Evolutionary conservation across 495 filamentous ascomycete genomes (phyloP).

Genomic region (Xylaria venustula): DNA sequence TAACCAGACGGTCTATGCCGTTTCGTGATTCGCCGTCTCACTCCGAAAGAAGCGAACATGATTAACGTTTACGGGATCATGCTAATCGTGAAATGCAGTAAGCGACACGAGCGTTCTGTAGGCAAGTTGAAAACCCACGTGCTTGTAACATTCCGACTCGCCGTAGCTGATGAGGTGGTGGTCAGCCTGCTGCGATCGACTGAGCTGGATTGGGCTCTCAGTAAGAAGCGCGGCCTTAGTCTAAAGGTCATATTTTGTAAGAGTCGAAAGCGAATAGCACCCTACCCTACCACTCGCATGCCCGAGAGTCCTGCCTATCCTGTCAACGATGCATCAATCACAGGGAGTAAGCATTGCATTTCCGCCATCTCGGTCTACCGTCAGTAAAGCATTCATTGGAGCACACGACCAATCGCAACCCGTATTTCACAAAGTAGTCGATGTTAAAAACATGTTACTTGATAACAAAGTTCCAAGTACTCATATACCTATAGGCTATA

Average conservation of each 20-base stretch:
- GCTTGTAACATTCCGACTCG: neutral
- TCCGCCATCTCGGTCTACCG: constrained; percentile 1
- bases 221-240: constrained; percentile 1
- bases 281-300: neutral
- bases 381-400: neutral
- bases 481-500: too few species aligned
- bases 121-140: constrained; percentile 1
- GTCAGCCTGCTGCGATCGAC: neutral
- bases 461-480: neutral
- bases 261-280: neutral
- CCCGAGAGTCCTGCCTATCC: neutral
- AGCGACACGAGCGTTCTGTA: neutral
- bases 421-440: neutral
- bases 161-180: constrained; percentile 8
- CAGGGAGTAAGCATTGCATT: constrained; percentile 2
- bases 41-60: neutral
- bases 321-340: neutral
- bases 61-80: neutral
- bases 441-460: neutral
- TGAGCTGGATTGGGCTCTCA: neutral
- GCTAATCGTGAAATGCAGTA: neutral
- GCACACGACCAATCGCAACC: neutral
- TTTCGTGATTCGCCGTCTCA: neutral
- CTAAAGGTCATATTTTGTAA: neutral
- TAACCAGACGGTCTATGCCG: neutral